Conservation (phyloP, 139 green algal species). For the Closterium sp. region DNA sequence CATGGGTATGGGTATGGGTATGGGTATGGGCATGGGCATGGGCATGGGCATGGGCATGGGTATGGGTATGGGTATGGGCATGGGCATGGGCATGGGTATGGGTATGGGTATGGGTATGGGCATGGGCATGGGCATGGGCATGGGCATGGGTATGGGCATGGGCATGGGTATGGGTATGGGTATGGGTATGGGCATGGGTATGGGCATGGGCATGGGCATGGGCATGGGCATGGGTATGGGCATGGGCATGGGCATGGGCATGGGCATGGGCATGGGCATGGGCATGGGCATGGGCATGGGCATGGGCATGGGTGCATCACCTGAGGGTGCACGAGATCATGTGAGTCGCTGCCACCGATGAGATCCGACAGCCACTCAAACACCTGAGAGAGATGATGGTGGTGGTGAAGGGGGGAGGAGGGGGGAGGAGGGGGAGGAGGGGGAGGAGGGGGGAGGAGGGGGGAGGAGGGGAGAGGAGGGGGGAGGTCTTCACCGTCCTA, state of each 20-base stretch:
- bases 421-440: background rate
- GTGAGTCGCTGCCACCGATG: background rate
- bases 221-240: background rate
- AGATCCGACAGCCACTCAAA: background rate
- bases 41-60: too few species aligned
- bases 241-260: background rate
- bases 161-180: too few species aligned
- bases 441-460: too few species aligned
- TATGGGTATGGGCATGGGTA: background rate
- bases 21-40: too few species aligned
- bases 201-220: background rate
- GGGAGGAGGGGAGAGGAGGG: too few species aligned
- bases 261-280: background rate
- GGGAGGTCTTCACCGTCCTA: too few species aligned
- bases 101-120: background rate
- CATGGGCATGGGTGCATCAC: background rate
- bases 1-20: too few species aligned
- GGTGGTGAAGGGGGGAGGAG: background rate
- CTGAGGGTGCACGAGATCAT: background rate
- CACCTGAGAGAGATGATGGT: background rate
- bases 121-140: background rate
- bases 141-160: background rate
- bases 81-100: too few species aligned
- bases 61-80: background rate
- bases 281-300: too few species aligned